Evolutionary conservation across 2,329 filamentous ascomycete genomes (phyloP).

Genomic region (Knoxdaviesia capensis): DNA sequence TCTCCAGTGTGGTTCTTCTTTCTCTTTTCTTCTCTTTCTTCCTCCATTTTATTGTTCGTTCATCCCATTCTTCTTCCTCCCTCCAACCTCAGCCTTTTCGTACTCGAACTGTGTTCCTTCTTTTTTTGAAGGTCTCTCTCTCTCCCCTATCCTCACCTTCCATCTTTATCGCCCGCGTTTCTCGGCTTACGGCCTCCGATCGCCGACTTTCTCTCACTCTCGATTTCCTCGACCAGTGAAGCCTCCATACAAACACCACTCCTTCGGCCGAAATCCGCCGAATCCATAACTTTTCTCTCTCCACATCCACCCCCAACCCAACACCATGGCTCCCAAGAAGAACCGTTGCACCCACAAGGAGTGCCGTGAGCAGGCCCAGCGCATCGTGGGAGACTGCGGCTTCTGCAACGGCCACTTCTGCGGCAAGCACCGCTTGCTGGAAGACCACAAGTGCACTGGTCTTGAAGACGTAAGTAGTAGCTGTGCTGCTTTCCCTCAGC

Average conservation of each 20-base stretch:
- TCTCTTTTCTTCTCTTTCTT: background rate
- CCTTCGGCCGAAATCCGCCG: background rate
- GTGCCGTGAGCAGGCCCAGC: constrained; percentile 72
- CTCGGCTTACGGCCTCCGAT: background rate
- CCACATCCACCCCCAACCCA: background rate
- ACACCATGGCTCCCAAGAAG: constrained; percentile 49
- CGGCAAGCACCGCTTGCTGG: constrained; percentile 80
- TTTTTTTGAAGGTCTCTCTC: background rate
- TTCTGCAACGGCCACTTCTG: constrained; percentile 93
- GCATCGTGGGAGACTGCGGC: constrained; percentile 87
- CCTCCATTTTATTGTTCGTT: background rate
- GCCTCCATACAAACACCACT: background rate
- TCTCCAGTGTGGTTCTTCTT: background rate
- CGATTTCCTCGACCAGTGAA: background rate
- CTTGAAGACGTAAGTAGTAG: constrained; percentile 56
- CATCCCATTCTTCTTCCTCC: background rate
- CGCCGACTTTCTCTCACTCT: background rate
- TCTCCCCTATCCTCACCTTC: background rate
- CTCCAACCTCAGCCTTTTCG: background rate
- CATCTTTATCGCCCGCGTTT: background rate
- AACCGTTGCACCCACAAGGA: constrained; percentile 75
- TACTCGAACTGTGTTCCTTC: background rate
- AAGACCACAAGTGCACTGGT: constrained; percentile 83
- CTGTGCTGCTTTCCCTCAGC: constrained; percentile 1
- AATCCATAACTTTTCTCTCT: background rate